phyloP scores from a whole-genome alignment of 306 rosid genomes.

The Chamaecrista fasciculata region DNA sequence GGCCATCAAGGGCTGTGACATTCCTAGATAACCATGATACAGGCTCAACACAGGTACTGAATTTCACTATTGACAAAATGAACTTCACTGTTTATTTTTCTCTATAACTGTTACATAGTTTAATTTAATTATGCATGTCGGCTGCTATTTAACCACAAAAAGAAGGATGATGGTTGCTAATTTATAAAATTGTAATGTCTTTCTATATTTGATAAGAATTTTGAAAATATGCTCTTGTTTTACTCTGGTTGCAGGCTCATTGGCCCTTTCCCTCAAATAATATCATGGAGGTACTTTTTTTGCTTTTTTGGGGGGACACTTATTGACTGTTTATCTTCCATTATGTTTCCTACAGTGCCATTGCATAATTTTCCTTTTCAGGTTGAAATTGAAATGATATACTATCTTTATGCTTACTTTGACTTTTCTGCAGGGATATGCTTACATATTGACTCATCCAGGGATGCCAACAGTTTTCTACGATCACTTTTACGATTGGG shows the following conservation, averaged over 20 bases:
- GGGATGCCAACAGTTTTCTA: constrained; percentile 91
- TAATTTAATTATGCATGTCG: background rate
- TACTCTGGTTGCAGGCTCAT: constrained; percentile 70
- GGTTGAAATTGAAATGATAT: constrained; percentile 7
- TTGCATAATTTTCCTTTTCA: background rate
- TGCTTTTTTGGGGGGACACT: background rate
- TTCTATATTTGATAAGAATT: background rate
- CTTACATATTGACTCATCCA: constrained; percentile 87
- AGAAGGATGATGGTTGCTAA: no score
- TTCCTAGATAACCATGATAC: constrained; percentile 90
- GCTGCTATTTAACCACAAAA: no score
- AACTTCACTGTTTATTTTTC: no score
- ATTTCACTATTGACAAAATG: constrained; percentile 7
- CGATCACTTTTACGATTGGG: constrained; percentile 84
- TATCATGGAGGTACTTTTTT: constrained; percentile 68
- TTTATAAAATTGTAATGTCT: background rate
- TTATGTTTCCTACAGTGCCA: background rate
- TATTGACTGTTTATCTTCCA: constrained; percentile 17
- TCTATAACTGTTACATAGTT: background rate
- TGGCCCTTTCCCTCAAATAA: constrained; percentile 86
- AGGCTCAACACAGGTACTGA: constrained; percentile 83
- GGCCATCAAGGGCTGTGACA: constrained; percentile 90
- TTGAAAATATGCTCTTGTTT: constrained; percentile 17
- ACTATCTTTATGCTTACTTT: background rate
- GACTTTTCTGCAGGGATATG: constrained; percentile 62